A percentile compares a stretch with the other conserved stretches of the same genome.
Evolutionary conservation across 2,329 filamentous ascomycete genomes (phyloP).

Genomic region (Trichophaea hybrida): DNA sequence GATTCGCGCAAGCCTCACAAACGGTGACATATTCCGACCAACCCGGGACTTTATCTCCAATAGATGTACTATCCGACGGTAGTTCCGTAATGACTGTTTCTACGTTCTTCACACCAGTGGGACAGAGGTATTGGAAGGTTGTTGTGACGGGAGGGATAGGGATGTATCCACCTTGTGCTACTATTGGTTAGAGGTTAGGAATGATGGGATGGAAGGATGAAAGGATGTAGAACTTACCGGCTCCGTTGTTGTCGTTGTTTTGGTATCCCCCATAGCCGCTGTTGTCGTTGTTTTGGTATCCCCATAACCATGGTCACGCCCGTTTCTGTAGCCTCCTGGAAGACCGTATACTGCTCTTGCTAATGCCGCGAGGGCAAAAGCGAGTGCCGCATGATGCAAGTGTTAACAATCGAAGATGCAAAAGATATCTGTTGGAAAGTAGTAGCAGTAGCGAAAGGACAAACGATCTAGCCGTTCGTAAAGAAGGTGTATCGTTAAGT

Average conservation of each 20-base stretch:
- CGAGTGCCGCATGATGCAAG: neutral
- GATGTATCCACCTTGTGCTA: too few relatives aligned
- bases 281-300: neutral
- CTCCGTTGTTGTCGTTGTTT: neutral
- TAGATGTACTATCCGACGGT: neutral
- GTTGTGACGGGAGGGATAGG: too few relatives aligned
- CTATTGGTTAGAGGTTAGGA: neutral
- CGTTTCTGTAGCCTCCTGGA: neutral
- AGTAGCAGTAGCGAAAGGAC: neutral
- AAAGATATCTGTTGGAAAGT: neutral
- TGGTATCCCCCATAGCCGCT: neutral
- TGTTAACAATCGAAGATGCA: neutral
- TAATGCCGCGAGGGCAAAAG: neutral
- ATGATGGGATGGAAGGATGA: neutral
- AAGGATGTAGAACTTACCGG: neutral
- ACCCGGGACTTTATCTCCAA: too few relatives aligned
- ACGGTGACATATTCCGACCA: too few relatives aligned
- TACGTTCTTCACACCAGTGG: too few relatives aligned
- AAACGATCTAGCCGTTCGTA: neutral
- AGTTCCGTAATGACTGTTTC: neutral
- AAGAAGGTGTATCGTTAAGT: neutral
- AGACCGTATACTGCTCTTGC: neutral
- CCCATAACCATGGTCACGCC: neutral
- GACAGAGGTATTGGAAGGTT: too few relatives aligned
- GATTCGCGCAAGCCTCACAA: neutral